Conservation (phyloP, 495 filamentous ascomycete genomes). For the Penicillium paxilli region DNA sequence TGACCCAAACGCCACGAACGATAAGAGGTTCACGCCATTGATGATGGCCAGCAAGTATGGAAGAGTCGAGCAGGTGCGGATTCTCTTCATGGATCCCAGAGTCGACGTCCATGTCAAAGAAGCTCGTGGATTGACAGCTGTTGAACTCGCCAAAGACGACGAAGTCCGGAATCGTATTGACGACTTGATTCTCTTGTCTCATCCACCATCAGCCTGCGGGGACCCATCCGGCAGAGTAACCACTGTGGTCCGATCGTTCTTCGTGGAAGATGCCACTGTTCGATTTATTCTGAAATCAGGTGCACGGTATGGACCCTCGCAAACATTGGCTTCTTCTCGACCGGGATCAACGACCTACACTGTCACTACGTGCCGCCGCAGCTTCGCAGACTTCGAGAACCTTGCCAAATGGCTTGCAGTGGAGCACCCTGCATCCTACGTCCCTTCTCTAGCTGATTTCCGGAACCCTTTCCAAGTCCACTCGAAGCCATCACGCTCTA, state of each 20-base stretch:
- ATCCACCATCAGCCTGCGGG: slow-evolving; percentile 41
- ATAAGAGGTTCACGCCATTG: slow-evolving; percentile 90
- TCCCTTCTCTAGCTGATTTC: slow-evolving; percentile 76
- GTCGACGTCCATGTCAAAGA: slow-evolving; percentile 87
- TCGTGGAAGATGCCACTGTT: slow-evolving; percentile 94
- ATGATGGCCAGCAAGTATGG: slow-evolving; percentile 99
- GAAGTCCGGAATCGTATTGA: slow-evolving; percentile 96
- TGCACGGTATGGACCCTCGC: slow-evolving; percentile 44
- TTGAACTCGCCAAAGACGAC: slow-evolving; percentile 97
- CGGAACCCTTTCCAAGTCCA: slow-evolving; percentile 91
- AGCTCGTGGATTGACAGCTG: slow-evolving; percentile 84
- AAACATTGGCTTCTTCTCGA: slow-evolving; percentile 39
- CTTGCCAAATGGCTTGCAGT: slow-evolving; percentile 82
- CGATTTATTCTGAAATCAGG: slow-evolving; percentile 93
- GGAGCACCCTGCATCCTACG: slow-evolving; percentile 94
- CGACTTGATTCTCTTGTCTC: slow-evolving; percentile 83
- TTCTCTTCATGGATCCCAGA: slow-evolving; percentile 80
- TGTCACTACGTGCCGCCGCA: slow-evolving; percentile 92
- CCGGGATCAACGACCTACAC: slow-evolving; percentile 65
- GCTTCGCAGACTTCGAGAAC: slow-evolving; percentile 87
- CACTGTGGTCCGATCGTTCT: slow-evolving; percentile 93
- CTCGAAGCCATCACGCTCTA: slow-evolving; percentile 82
- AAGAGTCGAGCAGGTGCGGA: slow-evolving; percentile 86
- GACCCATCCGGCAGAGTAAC: slow-evolving; percentile 80
- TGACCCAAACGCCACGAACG: slow-evolving; percentile 93